These are phyloP conservation scores for Russula sp. DNA, from an alignment of 768 basidiomycete genomes.

Conservation along the genomic window DNA sequence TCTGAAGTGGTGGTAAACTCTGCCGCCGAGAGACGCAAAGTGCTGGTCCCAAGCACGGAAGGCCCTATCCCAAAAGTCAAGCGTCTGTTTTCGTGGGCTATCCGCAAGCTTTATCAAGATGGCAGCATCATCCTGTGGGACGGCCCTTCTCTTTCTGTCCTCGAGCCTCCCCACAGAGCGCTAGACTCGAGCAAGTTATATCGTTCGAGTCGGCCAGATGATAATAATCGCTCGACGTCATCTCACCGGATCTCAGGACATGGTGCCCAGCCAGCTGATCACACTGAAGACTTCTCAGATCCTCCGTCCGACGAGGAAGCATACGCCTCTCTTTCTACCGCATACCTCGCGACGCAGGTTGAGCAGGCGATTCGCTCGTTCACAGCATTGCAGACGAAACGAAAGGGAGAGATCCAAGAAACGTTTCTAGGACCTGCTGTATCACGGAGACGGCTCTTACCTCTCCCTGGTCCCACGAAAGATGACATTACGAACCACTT, in stretches of 20 bases:
- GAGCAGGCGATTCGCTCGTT: slow-evolving; percentile 40
- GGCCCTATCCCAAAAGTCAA: slow-evolving; percentile 43
- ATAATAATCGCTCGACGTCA: slow-evolving; percentile 24
- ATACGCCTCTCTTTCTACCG: slow-evolving; percentile 55
- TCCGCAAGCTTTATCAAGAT: slow-evolving; percentile 59
- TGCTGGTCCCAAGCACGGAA: not conserved
- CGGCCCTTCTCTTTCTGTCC: slow-evolving; percentile 44
- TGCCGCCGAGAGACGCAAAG: slow-evolving; percentile 16
- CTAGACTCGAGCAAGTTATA: slow-evolving; percentile 36
- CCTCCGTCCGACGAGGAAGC: slow-evolving; percentile 55
- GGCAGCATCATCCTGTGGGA: slow-evolving; percentile 75
- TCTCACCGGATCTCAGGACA: slow-evolving; percentile 18
- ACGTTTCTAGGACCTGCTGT: slow-evolving; percentile 20
- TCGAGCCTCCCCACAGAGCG: slow-evolving; percentile 16
- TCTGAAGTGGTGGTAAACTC: slow-evolving; percentile 32
- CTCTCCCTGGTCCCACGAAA: slow-evolving; percentile 32
- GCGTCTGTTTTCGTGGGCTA: slow-evolving; percentile 59
- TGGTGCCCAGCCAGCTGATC: slow-evolving; percentile 33
- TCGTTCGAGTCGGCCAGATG: slow-evolving; percentile 35
- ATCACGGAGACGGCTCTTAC: slow-evolving; percentile 12
- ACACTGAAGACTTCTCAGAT: slow-evolving; percentile 51
- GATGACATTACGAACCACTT: slow-evolving; percentile 45
- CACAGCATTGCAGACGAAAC: slow-evolving; percentile 20
- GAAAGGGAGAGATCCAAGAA: slow-evolving; percentile 2
- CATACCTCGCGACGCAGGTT: slow-evolving; percentile 44